phyloP scores from a whole-genome alignment of 139 green algal genomes.

The Chlamydomonas schloesseri region DNA sequence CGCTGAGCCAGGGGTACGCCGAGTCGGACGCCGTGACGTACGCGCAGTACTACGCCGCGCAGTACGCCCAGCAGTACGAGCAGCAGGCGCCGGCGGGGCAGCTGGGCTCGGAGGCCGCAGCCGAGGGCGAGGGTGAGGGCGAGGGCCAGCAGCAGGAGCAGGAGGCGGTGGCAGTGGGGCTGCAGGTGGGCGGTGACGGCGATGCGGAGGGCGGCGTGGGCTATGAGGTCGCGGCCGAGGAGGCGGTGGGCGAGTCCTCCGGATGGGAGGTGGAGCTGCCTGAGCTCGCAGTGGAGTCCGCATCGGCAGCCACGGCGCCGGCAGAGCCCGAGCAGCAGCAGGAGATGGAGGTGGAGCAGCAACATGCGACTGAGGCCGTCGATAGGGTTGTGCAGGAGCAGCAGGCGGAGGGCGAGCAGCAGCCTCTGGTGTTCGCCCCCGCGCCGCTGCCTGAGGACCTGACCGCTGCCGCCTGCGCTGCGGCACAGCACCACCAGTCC shows the following conservation, averaged over 20 bases:
- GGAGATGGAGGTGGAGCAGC: background rate
- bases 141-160: no score
- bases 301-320: no score
- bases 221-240: background rate
- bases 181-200: background rate
- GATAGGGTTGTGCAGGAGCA: no score
- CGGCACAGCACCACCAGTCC: background rate
- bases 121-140: no score
- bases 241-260: background rate
- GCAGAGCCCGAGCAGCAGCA: background rate
- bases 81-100: constrained; percentile 7
- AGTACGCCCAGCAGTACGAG: constrained; percentile 32
- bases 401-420: background rate
- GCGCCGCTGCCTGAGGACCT: background rate
- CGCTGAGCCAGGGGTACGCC: constrained; percentile 19
- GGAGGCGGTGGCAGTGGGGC: no score
- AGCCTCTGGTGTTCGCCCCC: background rate
- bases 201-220: background rate
- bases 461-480: background rate
- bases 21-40: constrained; percentile 30
- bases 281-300: no score
- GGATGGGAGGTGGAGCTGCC: background rate
- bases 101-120: background rate
- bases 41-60: constrained; percentile 31
- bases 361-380: background rate